Evolutionary conservation across 2,329 filamentous ascomycete genomes (phyloP), one percentile per base, ranked within the genome.

Genomic region (Sporothrix variecibatus): DNA sequence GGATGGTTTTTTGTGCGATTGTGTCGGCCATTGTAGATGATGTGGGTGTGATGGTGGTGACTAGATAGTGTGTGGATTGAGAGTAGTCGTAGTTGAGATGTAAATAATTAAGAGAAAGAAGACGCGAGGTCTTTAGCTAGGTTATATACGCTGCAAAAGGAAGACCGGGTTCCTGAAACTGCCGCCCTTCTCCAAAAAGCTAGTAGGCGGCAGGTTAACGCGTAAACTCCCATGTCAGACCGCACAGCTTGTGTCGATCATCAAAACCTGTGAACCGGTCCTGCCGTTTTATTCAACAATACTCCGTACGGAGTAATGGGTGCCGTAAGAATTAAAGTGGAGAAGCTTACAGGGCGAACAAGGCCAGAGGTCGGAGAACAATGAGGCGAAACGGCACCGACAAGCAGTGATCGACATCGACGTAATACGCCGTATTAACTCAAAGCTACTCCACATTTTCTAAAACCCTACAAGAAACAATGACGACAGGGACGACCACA

Each of bases 351-450:
- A 34, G 28, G 28, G n/a, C 20, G 60, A 34, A 60, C 15, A 60
- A 31, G 51, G 23, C 51, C n/a, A 4, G 26, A 4, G n/a, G 12
- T 26, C 8, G 51, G 26, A n/a, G 26, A 26, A 12, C 51, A 56
- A 2, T 20, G 51, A 56, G 23, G 6, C 51, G 51, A 23, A 23
- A 56, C 28, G 56, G 56, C 56, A 60, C 43, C 15, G 23, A 56
- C 8, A 12, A 8, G 11, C 23, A 65, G 34, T 2, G 60, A 65
- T 65, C 34, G 38, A 65, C 60, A 43, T 40, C 60, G 60, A 65
- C 60, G 60, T 65, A 40, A 65, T 65, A 65, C 60, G 60, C 60
- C 60, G 60, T 65, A 65, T 65, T 43, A 15, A 5, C 11, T 4
- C 60, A 56, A 20, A n/a, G 51, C 51, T 56, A 34, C 56, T 5